A percentile compares a stretch with the other conserved stretches of the same genome.
Conservation (phyloP, 2,329 filamentous ascomycete genomes). For the Gremmenia infestans region DNA sequence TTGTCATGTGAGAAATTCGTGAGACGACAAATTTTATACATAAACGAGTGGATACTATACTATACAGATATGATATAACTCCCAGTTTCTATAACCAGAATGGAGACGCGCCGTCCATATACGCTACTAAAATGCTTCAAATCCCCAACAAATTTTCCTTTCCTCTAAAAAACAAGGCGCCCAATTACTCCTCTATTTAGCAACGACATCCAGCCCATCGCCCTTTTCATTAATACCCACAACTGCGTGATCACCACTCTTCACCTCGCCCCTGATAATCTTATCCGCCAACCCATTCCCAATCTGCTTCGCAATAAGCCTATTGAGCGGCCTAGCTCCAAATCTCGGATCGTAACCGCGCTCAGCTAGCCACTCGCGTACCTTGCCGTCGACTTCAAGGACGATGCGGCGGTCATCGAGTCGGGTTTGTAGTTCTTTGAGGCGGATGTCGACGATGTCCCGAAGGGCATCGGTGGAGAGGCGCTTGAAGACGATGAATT, state of each 20-base stretch:
- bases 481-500: conserved; percentile 93
- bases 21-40: not conserved
- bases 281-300: conserved; percentile 83
- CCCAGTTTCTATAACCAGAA: not conserved
- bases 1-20: not conserved
- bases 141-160: not conserved
- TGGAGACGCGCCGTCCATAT: not conserved
- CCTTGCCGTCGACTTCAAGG: conserved; percentile 64
- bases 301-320: conserved; percentile 85
- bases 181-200: conserved; percentile 7
- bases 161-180: not conserved
- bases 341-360: conserved; percentile 88
- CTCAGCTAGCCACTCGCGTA: conserved; percentile 82
- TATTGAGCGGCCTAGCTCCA: conserved; percentile 84
- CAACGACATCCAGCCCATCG: conserved; percentile 49
- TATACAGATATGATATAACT: not conserved
- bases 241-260: conserved; percentile 66
- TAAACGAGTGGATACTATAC: not conserved
- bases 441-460: conserved; percentile 89
- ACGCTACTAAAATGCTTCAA: conserved; percentile 5
- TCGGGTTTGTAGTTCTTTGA: conserved; percentile 76
- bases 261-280: conserved; percentile 82
- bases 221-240: conserved; percentile 63
- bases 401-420: conserved; percentile 82
- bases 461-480: conserved; percentile 72